Conservation (phyloP, 2,329 filamentous ascomycete genomes). For the Colletotrichum spinosum region DNA sequence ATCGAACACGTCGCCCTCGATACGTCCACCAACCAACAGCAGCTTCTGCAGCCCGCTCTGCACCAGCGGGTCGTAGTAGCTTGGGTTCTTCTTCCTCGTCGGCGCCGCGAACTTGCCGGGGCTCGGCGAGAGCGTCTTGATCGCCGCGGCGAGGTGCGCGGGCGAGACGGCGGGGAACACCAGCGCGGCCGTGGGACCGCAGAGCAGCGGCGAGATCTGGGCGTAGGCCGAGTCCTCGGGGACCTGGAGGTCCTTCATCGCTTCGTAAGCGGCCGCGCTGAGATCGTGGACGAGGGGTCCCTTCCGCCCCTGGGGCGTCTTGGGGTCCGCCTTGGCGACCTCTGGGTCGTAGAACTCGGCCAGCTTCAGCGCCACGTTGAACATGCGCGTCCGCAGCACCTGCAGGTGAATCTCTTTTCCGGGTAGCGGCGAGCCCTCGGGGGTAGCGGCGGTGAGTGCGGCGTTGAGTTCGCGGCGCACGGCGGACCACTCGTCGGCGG, state of each 20-base stretch:
- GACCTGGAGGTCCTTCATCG: constrained; percentile 53
- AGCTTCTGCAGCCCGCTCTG: constrained; percentile 89
- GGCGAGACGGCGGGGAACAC: constrained; percentile 87
- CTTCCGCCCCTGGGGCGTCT: constrained; percentile 44
- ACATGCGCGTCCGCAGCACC: constrained; percentile 89
- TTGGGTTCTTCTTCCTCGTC: constrained; percentile 78
- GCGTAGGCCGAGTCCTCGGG: constrained; percentile 58
- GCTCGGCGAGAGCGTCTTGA: constrained; percentile 81
- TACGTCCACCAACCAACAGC: constrained; percentile 84
- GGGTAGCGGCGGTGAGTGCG: constrained; percentile 56
- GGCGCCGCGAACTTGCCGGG: constrained; percentile 82
- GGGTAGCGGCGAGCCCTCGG: constrained; percentile 58
- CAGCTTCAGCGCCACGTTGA: constrained; percentile 85
- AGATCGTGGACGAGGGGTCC: constrained; percentile 62
- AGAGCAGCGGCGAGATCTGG: constrained; percentile 79
- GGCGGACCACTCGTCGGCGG: constrained; percentile 71
- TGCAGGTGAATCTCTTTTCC: constrained; percentile 78
- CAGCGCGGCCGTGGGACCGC: constrained; percentile 83
- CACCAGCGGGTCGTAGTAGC: constrained; percentile 82
- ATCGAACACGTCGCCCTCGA: constrained; percentile 90
- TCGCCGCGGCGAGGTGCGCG: constrained; percentile 82
- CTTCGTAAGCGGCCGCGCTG: constrained; percentile 63
- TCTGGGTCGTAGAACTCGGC: constrained; percentile 82
- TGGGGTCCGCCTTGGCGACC: constrained; percentile 42
- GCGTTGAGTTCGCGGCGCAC: constrained; percentile 57